Base-by-base conservation (phyloP, 2,329 filamentous ascomycete species). In the Calonectria pauciramosa region DNA sequence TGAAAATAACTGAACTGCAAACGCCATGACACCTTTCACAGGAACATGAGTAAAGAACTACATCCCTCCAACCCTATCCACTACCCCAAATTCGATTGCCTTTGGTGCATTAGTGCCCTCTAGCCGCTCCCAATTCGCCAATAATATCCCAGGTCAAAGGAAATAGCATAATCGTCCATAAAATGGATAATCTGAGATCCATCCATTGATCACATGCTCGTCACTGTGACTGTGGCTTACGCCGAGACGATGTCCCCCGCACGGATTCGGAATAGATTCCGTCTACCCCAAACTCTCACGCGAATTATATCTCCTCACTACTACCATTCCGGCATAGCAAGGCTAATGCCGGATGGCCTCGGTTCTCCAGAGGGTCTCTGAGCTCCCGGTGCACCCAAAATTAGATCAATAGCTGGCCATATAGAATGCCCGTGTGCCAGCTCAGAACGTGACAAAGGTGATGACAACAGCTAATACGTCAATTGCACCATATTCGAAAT, bases 401-500 rank as follows among this genome's bases (percentile, higher is more conserved):
- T 41, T 20, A 28, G 34, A 30, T 11, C 36, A 10, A 2, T 18
- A 41, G 56, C 56, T 28, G 3, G 56, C 16, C 26, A 63, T 63
- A 63, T 63, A 63, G 56, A 63, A 63, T 63, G 56, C 36, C 11
- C 56, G 13, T 14, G 1, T 23, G 56, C 34, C 56, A 41, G 23
- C 32, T 26, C 23, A 26, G 23, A 38, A 3, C n/a, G 56, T 60
- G 30, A 28, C 34, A 60, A n/a, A n/a, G 34, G 56, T 18, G 13
- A 26, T 63, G 34, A 63, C 56, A 41, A 41, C 34, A 60, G 34
- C 16, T 26, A 18, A 28, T 41, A 26, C 56, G 14, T 16, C 23
- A 41, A 63, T 63, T 44, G 56, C 56, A 63, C 38, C 34, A 63
- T 63, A 38, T 6, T 41, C 16, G 11, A 59, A 76, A 36, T 83